These are phyloP conservation scores for Paramarasmius palmivorus DNA, from an alignment of 1,284 basidiomycete species.

Conservation along the genomic window DNA sequence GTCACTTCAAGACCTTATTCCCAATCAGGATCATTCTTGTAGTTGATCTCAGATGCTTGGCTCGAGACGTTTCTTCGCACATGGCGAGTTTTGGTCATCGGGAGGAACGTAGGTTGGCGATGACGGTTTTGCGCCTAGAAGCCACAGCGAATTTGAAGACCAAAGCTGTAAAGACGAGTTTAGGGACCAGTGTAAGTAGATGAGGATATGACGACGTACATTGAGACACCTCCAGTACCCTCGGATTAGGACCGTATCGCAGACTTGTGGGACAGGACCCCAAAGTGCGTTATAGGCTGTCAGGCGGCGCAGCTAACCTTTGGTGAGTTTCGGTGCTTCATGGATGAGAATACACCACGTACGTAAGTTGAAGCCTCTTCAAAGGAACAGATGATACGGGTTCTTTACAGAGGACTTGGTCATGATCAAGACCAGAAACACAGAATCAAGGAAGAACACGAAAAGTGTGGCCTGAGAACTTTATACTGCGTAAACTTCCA, in stretches of 20 bases:
- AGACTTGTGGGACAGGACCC: constrained; percentile 34
- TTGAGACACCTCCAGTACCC: constrained; percentile 52
- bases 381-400: constrained; percentile 43
- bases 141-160: constrained; percentile 44
- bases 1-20: constrained; percentile 36
- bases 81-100: constrained; percentile 46
- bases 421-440: no score
- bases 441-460: no score
- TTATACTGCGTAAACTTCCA: constrained; percentile 47
- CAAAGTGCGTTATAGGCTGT: constrained; percentile 47
- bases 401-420: constrained; percentile 36
- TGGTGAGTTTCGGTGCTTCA: background rate
- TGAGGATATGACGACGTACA: constrained; percentile 33
- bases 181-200: background rate
- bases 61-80: constrained; percentile 37
- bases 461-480: constrained; percentile 33
- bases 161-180: constrained; percentile 27
- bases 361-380: constrained; percentile 46
- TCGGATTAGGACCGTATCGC: constrained; percentile 42
- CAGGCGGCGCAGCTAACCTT: constrained; percentile 38
- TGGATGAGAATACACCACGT: constrained; percentile 12
- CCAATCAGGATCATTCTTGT: constrained; percentile 45
- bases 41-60: constrained; percentile 46
- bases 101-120: constrained; percentile 52
- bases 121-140: constrained; percentile 46